These are phyloP conservation scores for Tieghemostelium lacteum DNA, from an alignment of 78 protist species.

Conservation along the genomic window DNA sequence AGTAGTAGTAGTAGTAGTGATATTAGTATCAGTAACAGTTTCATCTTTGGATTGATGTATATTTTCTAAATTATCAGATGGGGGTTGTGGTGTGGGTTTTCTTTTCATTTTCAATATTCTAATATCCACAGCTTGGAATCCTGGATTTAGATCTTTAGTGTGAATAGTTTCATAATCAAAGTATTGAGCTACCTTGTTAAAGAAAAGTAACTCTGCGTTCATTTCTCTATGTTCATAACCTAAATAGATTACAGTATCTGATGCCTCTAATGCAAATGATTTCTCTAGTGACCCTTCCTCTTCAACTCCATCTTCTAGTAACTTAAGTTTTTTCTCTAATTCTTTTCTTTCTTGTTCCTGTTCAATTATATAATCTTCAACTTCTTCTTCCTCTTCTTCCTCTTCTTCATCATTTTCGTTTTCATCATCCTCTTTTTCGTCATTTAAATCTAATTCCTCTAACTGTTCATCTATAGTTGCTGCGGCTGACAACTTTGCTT, in stretches of 20 bases:
- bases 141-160: constrained; percentile 52
- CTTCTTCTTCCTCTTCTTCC: constrained; percentile 12
- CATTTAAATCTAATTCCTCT: neutral
- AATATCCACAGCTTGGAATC: constrained; percentile 41
- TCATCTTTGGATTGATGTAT: neutral
- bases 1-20: neutral
- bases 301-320: constrained; percentile 9
- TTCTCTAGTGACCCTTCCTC: neutral
- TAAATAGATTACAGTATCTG: constrained; percentile 46
- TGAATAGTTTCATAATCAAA: constrained; percentile 39
- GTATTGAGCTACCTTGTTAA: constrained; percentile 20
- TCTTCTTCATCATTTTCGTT: neutral
- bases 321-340: neutral
- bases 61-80: neutral
- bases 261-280: constrained; percentile 13
- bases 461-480: neutral
- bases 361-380: neutral
- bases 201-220: constrained; percentile 54
- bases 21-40: neutral
- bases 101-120: constrained; percentile 57
- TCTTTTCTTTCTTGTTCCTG: neutral
- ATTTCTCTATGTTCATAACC: constrained; percentile 69
- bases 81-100: neutral
- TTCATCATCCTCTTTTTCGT: neutral
- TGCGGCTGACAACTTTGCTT: neutral